Conservation (phyloP, 176 grass and related monocot genomes). For the Oryza nivara region DNA sequence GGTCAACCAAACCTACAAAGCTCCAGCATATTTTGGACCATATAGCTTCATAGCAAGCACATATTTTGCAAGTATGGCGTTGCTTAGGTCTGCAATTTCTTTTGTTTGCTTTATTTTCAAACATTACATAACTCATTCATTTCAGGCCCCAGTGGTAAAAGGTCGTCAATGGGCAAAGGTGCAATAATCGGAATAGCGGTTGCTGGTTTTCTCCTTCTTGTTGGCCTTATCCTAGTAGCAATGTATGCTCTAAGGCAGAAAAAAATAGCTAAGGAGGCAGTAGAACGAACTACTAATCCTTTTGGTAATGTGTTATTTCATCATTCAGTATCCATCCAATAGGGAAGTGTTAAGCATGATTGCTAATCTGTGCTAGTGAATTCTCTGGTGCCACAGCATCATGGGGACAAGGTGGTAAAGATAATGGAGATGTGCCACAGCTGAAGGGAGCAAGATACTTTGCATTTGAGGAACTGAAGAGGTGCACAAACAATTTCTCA, state of each 20-base stretch:
- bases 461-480: conserved; percentile 66
- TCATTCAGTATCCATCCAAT: conserved; percentile 16
- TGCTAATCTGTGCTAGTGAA: conserved; percentile 19
- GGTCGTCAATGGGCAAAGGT: conserved; percentile 29
- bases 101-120: conserved; percentile 4
- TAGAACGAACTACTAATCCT: conserved; percentile 50
- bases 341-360: conserved; percentile 4
- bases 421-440: conserved; percentile 52
- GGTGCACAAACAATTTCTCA: conserved; percentile 75
- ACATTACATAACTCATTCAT: not conserved
- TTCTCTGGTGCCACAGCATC: conserved; percentile 53
- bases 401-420: conserved; percentile 56
- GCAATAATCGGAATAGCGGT: conserved; percentile 51
- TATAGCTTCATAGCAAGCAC: conserved; percentile 51
- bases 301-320: conserved; percentile 49
- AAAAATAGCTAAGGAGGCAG: conserved; percentile 54
- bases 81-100: not conserved
- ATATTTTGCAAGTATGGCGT: conserved; percentile 53
- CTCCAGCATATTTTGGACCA: conserved; percentile 52
- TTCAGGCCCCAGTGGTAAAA: conserved; percentile 40
- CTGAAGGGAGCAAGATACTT: conserved; percentile 71
- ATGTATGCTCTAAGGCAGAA: conserved; percentile 54
- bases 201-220: conserved; percentile 31
- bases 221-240: conserved; percentile 37
- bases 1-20: conserved; percentile 49